A percentile compares a stretch with the other conserved stretches of the same genome.
Evolutionary conservation across 176 grass and related monocot genomes (phyloP).

Genomic region (Avena atlantica): DNA sequence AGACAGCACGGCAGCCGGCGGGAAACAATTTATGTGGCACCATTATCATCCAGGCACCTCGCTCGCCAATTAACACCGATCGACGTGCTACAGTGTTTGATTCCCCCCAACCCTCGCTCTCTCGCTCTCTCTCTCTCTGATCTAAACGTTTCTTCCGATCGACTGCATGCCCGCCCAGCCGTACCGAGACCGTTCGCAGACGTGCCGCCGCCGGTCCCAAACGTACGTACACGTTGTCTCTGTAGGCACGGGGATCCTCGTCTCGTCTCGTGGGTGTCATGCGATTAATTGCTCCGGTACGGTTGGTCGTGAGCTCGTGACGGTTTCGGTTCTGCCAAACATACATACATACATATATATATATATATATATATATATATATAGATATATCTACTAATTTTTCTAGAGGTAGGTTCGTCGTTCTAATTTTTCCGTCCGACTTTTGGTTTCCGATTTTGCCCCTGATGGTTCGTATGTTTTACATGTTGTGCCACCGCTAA

Average conservation of each 20-base stretch:
- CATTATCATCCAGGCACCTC: neutral
- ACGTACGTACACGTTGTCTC: neutral
- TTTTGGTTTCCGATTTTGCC: too few species aligned
- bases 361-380: too few species aligned
- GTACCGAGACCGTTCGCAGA: neutral
- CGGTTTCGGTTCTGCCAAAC: neutral
- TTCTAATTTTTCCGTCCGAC: too few species aligned
- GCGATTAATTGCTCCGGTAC: neutral
- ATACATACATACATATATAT: too few species aligned
- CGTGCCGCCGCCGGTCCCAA: neutral
- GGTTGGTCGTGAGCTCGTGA: neutral
- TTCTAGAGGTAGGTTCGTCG: too few species aligned
- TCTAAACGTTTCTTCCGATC: neutral
- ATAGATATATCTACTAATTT: too few species aligned
- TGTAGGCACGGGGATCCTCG: neutral
- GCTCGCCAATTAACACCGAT: neutral
- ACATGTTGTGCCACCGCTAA: too few species aligned
- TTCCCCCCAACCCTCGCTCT: neutral
- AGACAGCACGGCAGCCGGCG: neutral
- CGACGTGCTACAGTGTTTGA: neutral
- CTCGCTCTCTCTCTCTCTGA: neutral
- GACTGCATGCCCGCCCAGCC: neutral
- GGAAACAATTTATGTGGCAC: conserved; percentile 2
- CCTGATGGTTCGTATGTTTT: too few species aligned
- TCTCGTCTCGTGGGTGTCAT: neutral